Conservation (phyloP, 495 filamentous ascomycete species). For the Hyaloscypha hepaticicola region DNA sequence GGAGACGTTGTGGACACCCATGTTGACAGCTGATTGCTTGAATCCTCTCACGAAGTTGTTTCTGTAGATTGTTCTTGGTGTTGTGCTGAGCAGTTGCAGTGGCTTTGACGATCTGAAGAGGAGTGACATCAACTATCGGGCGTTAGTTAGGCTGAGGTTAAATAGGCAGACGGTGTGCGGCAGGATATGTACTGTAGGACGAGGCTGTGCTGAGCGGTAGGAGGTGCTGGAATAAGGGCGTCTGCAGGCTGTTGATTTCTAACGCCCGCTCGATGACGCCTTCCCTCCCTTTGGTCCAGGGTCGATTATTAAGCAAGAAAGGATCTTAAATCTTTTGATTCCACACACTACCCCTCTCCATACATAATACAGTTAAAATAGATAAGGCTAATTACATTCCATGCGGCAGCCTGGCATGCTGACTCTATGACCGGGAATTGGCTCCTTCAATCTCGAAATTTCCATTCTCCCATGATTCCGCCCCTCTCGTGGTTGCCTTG, state of each 20-base stretch:
- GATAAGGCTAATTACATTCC: neutral
- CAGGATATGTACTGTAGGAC: neutral
- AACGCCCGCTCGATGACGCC: conserved; percentile 2
- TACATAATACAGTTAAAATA: neutral
- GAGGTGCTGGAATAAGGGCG: neutral
- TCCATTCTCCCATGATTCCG: neutral
- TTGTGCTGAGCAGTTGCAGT: conserved; percentile 2
- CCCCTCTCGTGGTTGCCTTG: neutral
- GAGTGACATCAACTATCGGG: conserved; percentile 15
- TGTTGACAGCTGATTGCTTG: conserved; percentile 48
- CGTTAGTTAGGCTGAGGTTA: neutral
- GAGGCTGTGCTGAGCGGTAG: neutral
- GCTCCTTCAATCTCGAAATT: neutral
- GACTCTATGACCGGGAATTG: neutral
- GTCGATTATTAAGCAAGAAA: neutral
- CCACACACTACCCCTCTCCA: neutral
- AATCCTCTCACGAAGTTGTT: conserved; percentile 36
- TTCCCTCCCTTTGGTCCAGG: neutral
- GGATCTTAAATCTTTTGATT: neutral
- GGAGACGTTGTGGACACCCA: conserved; percentile 55
- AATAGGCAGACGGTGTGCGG: neutral
- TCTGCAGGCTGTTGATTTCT: conserved; percentile 2
- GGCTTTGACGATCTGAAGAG: conserved; percentile 17
- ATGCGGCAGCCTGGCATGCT: neutral
- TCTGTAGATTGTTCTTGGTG: neutral